Percentiles rank a stretch among this genome's conserved stretches.
Conservation (phyloP, 768 basidiomycete genomes). For the Termitomyces sp. region DNA sequence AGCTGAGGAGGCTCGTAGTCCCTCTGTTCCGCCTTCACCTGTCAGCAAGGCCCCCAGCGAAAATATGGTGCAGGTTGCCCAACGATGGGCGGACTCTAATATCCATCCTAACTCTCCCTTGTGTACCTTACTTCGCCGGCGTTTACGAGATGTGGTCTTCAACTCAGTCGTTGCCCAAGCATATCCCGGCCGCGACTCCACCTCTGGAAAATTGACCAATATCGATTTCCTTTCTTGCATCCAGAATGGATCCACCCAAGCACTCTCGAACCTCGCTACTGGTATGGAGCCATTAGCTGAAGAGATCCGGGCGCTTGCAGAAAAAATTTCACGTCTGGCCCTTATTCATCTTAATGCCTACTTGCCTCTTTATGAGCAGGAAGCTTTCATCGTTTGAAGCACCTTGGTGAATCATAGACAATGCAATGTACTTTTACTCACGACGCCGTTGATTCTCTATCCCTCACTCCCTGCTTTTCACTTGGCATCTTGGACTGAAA, state of each 20-base stretch:
- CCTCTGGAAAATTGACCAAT: conserved; percentile 22
- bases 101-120: conserved; percentile 58
- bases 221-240: conserved; percentile 20
- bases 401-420: background rate
- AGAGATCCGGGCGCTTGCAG: conserved; percentile 64
- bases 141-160: conserved; percentile 61
- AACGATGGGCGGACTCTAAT: conserved; percentile 68
- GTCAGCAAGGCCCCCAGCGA: conserved; percentile 39
- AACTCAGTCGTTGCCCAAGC: conserved; percentile 49
- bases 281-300: conserved; percentile 71
- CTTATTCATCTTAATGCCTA: conserved; percentile 74
- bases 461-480: background rate
- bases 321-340: conserved; percentile 68
- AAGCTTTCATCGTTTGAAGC: conserved; percentile 40
- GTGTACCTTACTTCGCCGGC: conserved; percentile 53
- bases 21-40: conserved; percentile 20
- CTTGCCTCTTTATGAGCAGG: conserved; percentile 70
- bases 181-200: conserved; percentile 41
- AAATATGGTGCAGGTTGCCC: conserved; percentile 52
- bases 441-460: background rate
- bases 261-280: conserved; percentile 30
- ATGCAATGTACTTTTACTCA: conserved; percentile 6
- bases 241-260: conserved; percentile 11
- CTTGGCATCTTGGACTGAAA: background rate
- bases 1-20: conserved; percentile 42